A percentile compares a stretch with the other conserved stretches of the same genome.
These are phyloP conservation scores for Somion occarium DNA, from an alignment of 1,284 basidiomycete species.

Conservation along the genomic window DNA sequence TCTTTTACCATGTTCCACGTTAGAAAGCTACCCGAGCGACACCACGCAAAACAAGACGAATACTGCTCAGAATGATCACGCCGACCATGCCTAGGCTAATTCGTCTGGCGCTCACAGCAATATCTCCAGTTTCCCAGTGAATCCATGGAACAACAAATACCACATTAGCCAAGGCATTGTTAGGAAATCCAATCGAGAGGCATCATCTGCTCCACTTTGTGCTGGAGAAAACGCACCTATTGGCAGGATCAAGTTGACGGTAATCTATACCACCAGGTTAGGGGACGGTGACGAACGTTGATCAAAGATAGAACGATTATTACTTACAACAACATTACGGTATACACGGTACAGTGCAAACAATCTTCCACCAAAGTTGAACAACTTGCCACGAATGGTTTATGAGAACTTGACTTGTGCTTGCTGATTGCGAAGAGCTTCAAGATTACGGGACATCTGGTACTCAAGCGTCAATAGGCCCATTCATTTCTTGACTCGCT, in stretches of 20 bases:
- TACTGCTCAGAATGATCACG: constrained; percentile 64
- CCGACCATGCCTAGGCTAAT: constrained; percentile 68
- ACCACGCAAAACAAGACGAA: constrained; percentile 59
- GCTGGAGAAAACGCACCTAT: constrained; percentile 26
- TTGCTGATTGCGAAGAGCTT: constrained; percentile 43
- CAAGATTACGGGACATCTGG: constrained; percentile 60
- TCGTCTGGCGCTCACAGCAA: constrained; percentile 53
- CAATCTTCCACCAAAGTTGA: constrained; percentile 41
- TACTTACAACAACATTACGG: constrained; percentile 59
- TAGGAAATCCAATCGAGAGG: constrained; percentile 60
- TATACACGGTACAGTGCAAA: constrained; percentile 69
- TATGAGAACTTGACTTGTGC: constrained; percentile 44
- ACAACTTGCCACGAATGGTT: constrained; percentile 51
- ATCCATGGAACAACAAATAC: constrained; percentile 42
- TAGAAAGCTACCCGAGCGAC: constrained; percentile 50
- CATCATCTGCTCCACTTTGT: constrained; percentile 26
- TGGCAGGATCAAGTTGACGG: constrained; percentile 49
- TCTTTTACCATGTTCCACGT: neutral
- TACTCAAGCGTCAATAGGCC: constrained; percentile 62
- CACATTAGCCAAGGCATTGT: constrained; percentile 48
- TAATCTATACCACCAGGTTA: constrained; percentile 35
- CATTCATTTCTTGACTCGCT: constrained; percentile 49
- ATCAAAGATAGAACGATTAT: too few relatives aligned
- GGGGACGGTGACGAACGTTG: neutral
- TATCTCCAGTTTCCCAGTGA: constrained; percentile 30